phyloP scores from a whole-genome alignment of 495 filamentous ascomycete genomes.

The Penicilliopsis zonata region DNA sequence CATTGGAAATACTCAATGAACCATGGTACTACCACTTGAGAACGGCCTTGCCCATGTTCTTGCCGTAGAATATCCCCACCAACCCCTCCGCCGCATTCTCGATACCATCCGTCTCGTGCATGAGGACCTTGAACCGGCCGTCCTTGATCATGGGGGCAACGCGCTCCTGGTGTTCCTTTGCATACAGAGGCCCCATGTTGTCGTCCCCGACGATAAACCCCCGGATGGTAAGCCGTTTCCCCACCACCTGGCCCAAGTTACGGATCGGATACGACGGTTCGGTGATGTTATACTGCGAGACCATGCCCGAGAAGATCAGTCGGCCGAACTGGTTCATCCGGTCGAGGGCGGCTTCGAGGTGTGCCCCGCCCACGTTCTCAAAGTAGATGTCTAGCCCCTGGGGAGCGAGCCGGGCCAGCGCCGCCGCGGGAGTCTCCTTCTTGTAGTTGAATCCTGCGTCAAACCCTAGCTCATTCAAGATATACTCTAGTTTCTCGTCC shows the following conservation, averaged over 20 bases:
- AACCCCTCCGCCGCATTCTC: slow-evolving; percentile 60
- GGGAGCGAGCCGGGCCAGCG: slow-evolving; percentile 62
- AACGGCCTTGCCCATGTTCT: slow-evolving; percentile 76
- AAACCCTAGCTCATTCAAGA: slow-evolving; percentile 52
- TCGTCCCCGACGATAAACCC: slow-evolving; percentile 57
- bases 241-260: slow-evolving; percentile 33
- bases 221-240: slow-evolving; percentile 35
- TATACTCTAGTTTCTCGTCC: slow-evolving; percentile 58
- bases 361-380: slow-evolving; percentile 88
- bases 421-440: slow-evolving; percentile 54
- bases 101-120: slow-evolving; percentile 53
- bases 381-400: slow-evolving; percentile 89
- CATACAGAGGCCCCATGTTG: slow-evolving; percentile 48
- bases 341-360: slow-evolving; percentile 64
- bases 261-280: slow-evolving; percentile 44
- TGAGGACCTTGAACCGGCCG: slow-evolving; percentile 53
- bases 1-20: too few relatives aligned
- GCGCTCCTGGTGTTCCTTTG: slow-evolving; percentile 55
- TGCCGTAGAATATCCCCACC: slow-evolving; percentile 58
- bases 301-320: slow-evolving; percentile 45
- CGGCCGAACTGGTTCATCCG: slow-evolving; percentile 57
- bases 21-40: slow-evolving; percentile 34
- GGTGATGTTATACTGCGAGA: slow-evolving; percentile 54
- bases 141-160: slow-evolving; percentile 62
- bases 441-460: slow-evolving; percentile 70